Conservation (phyloP, 108 stramenopile species). For the Cyclotella cryptica region DNA sequence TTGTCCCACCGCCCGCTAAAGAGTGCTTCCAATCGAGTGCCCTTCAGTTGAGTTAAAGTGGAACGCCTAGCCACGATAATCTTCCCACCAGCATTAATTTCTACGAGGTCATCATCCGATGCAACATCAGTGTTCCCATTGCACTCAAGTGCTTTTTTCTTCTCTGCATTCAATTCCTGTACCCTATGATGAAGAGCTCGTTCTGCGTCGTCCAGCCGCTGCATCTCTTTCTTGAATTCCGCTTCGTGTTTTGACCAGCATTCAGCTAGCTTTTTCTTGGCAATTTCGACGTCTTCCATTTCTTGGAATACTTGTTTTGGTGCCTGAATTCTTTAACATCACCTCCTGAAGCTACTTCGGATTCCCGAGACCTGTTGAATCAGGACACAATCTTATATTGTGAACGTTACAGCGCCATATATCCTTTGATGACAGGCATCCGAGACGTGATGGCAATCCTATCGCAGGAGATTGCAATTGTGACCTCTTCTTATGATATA, state of each 20-base stretch:
- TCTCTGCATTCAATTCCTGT: not conserved
- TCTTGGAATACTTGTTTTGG: not conserved
- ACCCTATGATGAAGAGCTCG: not conserved
- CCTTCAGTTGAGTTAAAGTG: conserved; percentile 23
- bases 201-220: not conserved
- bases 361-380: too few relatives aligned
- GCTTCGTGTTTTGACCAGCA: not conserved
- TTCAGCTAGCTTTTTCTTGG: not conserved
- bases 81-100: conserved; percentile 28
- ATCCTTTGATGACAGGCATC: too few relatives aligned
- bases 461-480: too few relatives aligned
- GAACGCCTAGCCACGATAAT: conserved; percentile 15
- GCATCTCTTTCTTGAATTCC: not conserved
- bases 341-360: too few relatives aligned
- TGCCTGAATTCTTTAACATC: too few relatives aligned
- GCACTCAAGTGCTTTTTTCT: not conserved
- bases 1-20: conserved; percentile 33
- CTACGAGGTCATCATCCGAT: conserved; percentile 9
- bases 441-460: too few relatives aligned
- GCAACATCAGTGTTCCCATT: not conserved
- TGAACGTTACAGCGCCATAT: too few relatives aligned
- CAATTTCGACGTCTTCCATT: not conserved
- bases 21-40: conserved; percentile 17
- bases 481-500: too few relatives aligned
- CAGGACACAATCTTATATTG: too few relatives aligned